These are phyloP conservation scores for Artomyces pyxidatus DNA, from an alignment of 768 basidiomycete species.

Conservation along the genomic window DNA sequence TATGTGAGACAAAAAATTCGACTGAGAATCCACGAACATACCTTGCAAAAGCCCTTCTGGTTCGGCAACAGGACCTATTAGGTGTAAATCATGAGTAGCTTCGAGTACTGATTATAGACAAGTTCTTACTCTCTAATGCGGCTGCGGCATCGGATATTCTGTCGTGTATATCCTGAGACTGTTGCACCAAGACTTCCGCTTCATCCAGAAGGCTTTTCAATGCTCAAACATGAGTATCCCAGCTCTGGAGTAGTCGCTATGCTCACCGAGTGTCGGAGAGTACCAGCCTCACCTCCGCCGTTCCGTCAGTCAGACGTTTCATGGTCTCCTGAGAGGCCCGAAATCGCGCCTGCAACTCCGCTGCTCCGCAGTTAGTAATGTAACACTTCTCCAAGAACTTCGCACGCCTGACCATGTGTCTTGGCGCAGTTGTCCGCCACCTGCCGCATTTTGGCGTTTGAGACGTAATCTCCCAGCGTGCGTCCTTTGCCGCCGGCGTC, in stretches of 20 bases:
- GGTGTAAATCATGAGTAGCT: not conserved
- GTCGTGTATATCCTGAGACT: conserved; percentile 5
- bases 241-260: not conserved
- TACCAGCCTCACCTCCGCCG: conserved; percentile 9
- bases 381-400: conserved; percentile 2
- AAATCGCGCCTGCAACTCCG: conserved; percentile 45
- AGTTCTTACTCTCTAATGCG: conserved; percentile 5
- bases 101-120: not conserved
- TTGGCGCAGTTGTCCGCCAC: conserved; percentile 65
- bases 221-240: not conserved
- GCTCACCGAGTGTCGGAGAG: conserved; percentile 12
- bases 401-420: conserved; percentile 48
- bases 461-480: conserved; percentile 76
- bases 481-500: conserved; percentile 61
- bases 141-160: conserved; percentile 10
- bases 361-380: conserved; percentile 1
- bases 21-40: conserved; percentile 18
- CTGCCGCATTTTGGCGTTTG: conserved; percentile 68
- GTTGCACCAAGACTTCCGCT: conserved; percentile 6
- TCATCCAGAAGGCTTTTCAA: conserved; percentile 10
- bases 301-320: conserved; percentile 15
- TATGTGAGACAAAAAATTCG: not conserved
- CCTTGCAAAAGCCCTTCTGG: conserved; percentile 47
- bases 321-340: conserved; percentile 27
- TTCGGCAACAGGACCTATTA: conserved; percentile 42